phyloP scores from a whole-genome alignment of 116 monocot genomes.

The Dioscorea cayenensis region DNA sequence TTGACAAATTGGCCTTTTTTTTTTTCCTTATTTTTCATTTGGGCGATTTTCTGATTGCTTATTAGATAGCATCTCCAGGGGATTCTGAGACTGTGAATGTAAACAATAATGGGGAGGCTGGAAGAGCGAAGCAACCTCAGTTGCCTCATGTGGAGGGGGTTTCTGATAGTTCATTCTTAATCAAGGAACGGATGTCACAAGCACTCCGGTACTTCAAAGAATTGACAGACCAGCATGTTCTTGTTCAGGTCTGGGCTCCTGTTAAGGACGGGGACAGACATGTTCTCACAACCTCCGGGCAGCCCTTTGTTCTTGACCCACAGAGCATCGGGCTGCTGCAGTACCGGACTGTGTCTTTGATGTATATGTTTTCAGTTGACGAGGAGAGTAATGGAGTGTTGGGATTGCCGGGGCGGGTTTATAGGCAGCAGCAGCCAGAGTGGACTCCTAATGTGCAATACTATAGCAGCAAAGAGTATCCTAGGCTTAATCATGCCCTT shows the following conservation, averaged over 20 bases:
- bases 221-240: slow-evolving; percentile 49
- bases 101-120: slow-evolving; percentile 1
- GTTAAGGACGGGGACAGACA: slow-evolving; percentile 36
- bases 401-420: slow-evolving; percentile 81
- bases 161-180: slow-evolving; percentile 25
- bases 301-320: slow-evolving; percentile 68
- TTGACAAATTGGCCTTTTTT: no score
- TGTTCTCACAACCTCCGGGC: slow-evolving; percentile 78
- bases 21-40: background rate
- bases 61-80: background rate
- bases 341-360: slow-evolving; percentile 58
- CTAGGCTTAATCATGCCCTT: slow-evolving; percentile 58
- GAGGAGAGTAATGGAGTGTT: slow-evolving; percentile 38
- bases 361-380: slow-evolving; percentile 54
- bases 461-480: slow-evolving; percentile 68
- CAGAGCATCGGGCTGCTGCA: slow-evolving; percentile 41
- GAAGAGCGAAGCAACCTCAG: background rate
- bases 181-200: slow-evolving; percentile 61
- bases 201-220: slow-evolving; percentile 72
- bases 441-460: slow-evolving; percentile 90
- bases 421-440: slow-evolving; percentile 49
- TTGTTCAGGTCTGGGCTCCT: slow-evolving; percentile 91
- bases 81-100: background rate
- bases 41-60: background rate
- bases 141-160: slow-evolving; percentile 9